These are phyloP conservation scores for Mrakia hoshinonis DNA, from an alignment of 768 basidiomycete species.

Conservation along the genomic window DNA sequence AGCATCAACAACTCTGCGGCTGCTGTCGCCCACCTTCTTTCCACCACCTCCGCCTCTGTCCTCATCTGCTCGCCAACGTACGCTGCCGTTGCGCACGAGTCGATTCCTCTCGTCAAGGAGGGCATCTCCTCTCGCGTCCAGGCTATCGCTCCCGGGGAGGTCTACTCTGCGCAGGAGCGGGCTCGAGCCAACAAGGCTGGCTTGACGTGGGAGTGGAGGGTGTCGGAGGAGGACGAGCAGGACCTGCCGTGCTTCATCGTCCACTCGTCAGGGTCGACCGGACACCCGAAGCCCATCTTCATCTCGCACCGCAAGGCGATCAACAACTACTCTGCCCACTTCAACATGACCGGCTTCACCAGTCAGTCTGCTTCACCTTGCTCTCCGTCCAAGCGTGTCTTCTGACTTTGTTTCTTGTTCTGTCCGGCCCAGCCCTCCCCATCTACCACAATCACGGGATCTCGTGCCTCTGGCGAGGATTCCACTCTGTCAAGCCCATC, in stretches of 20 bases:
- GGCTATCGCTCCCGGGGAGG: conserved; percentile 9
- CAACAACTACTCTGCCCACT: conserved; percentile 42
- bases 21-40: conserved; percentile 47
- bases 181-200: conserved; percentile 12
- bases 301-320: conserved; percentile 42
- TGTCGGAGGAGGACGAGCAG: conserved; percentile 41
- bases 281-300: conserved; percentile 40
- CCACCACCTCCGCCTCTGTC: conserved; percentile 41
- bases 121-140: conserved; percentile 19
- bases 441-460: conserved; percentile 33
- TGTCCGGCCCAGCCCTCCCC: neutral
- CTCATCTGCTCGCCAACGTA: conserved; percentile 45
- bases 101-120: conserved; percentile 35
- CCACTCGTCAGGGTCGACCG: conserved; percentile 49
- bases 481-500: conserved; percentile 43
- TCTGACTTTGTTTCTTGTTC: neutral
- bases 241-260: conserved; percentile 42
- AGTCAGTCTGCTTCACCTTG: conserved; percentile 47
- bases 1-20: conserved; percentile 46
- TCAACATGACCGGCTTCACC: conserved; percentile 42
- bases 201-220: conserved; percentile 19
- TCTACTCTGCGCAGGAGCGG: neutral
- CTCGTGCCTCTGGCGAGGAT: conserved; percentile 38
- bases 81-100: conserved; percentile 40
- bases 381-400: conserved; percentile 32